Percentiles rank a stretch among this genome's conserved stretches.
phyloP scores from a whole-genome alignment of 495 filamentous ascomycete species.

The Parachaetomium inaequale region DNA sequence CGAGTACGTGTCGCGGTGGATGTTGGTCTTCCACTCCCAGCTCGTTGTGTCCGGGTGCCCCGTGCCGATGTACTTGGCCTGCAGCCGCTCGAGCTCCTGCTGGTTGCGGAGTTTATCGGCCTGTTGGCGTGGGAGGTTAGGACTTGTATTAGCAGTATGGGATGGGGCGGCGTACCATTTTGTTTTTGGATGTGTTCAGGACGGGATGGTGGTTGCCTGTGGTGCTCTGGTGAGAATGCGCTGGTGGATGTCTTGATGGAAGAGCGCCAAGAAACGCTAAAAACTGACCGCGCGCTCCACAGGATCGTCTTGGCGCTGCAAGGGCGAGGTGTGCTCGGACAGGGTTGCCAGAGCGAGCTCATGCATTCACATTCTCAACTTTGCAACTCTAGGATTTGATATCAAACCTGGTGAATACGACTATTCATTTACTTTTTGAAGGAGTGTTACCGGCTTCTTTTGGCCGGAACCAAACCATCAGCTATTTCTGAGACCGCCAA shows the following conservation, averaged over 20 bases:
- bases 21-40: conserved; percentile 92
- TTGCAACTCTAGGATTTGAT: too few relatives aligned
- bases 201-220: background rate
- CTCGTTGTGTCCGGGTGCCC: conserved; percentile 98
- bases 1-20: conserved; percentile 78
- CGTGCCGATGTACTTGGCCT: conserved; percentile 90
- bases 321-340: background rate
- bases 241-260: background rate
- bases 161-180: conserved; percentile 4
- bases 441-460: too few relatives aligned
- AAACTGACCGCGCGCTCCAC: background rate
- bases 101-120: conserved; percentile 97
- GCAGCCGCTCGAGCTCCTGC: conserved; percentile 94
- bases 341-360: too few relatives aligned
- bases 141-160: background rate
- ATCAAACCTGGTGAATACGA: too few relatives aligned
- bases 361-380: background rate
- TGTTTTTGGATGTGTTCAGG: background rate
- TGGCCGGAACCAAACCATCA: too few relatives aligned
- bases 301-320: conserved; percentile 6
- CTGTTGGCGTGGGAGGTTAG: conserved; percentile 33
- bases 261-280: background rate
- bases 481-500: too few relatives aligned
- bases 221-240: background rate
- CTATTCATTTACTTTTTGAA: too few relatives aligned